These are phyloP conservation scores for Raffaelea ambrosiae DNA, from an alignment of 2,329 filamentous ascomycete species.

Conservation along the genomic window DNA sequence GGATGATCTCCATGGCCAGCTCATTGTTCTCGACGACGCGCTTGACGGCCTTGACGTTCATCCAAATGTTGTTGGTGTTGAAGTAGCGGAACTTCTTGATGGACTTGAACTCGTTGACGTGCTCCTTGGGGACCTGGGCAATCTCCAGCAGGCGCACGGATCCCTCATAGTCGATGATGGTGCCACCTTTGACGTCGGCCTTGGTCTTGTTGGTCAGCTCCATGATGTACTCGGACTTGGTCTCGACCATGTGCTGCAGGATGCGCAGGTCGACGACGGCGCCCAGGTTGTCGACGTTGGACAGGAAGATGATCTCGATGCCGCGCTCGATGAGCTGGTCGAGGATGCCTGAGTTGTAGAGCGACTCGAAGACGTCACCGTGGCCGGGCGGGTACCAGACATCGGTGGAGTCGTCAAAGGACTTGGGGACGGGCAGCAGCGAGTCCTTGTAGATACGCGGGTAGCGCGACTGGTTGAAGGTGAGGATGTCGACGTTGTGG, in stretches of 20 bases:
- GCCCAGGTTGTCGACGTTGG: constrained; percentile 97
- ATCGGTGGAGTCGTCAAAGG: constrained; percentile 74
- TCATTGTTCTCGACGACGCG: constrained; percentile 97
- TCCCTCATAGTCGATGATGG: constrained; percentile 98
- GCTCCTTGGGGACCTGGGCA: constrained; percentile 98
- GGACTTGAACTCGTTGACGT: constrained; percentile 99
- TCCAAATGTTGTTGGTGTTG: constrained; percentile 99
- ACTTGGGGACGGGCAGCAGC: constrained; percentile 88
- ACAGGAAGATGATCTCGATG: constrained; percentile 96
- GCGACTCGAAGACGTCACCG: constrained; percentile 98
- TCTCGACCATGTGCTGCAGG: constrained; percentile 98
- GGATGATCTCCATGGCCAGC: constrained; percentile 98
- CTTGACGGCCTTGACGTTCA: constrained; percentile 96
- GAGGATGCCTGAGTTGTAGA: constrained; percentile 98
- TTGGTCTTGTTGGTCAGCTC: constrained; percentile 99
- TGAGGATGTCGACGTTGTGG: constrained; percentile 98
- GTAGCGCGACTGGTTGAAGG: constrained; percentile 99
- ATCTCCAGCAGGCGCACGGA: constrained; percentile 96
- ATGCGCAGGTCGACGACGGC: constrained; percentile 97
- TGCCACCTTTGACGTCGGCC: constrained; percentile 99
- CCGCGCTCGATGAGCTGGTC: constrained; percentile 93
- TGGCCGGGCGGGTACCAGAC: constrained; percentile 99
- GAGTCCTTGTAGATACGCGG: constrained; percentile 98
- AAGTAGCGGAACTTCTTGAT: constrained; percentile 99
- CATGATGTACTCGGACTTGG: constrained; percentile 97